Conservation (phyloP, 768 basidiomycete genomes). For the Bullera alba region DNA sequence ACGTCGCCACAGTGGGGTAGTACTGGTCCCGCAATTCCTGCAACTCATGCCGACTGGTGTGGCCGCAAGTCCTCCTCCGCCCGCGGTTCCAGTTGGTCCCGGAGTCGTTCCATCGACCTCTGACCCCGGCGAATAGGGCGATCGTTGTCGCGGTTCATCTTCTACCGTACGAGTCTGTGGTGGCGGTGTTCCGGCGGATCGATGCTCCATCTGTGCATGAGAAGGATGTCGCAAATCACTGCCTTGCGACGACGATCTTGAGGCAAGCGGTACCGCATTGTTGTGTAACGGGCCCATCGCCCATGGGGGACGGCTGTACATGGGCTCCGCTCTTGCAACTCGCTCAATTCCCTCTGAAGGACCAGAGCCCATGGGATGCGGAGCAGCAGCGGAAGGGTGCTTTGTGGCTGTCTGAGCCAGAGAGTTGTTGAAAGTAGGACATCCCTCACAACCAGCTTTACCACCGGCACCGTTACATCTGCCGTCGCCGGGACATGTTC, state of each 20-base stretch:
- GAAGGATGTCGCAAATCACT: conserved; percentile 8
- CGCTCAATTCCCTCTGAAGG: conserved; percentile 46
- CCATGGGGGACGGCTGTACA: no score
- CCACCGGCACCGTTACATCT: conserved; percentile 97
- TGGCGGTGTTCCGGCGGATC: neutral
- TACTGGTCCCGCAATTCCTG: conserved; percentile 46
- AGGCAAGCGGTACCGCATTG: no score
- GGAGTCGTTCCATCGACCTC: conserved; percentile 15
- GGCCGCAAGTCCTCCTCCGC: conserved; percentile 25
- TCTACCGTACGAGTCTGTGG: conserved; percentile 7
- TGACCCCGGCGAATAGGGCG: conserved; percentile 20
- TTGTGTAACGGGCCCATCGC: no score
- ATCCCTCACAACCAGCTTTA: conserved; percentile 83
- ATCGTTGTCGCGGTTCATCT: conserved; percentile 37
- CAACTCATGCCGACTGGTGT: conserved; percentile 46
- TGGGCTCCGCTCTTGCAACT: no score
- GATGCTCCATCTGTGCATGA: neutral
- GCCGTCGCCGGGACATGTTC: conserved; percentile 96
- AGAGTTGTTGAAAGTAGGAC: conserved; percentile 88
- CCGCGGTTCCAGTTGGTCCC: neutral
- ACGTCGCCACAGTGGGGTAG: conserved; percentile 50
- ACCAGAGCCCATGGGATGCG: conserved; percentile 45
- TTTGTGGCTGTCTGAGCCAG: conserved; percentile 36
- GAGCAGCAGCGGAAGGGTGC: conserved; percentile 38
- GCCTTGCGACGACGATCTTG: conserved; percentile 7